phyloP scores from a whole-genome alignment of 768 basidiomycete genomes.

The Kwoniella heveanensis region DNA sequence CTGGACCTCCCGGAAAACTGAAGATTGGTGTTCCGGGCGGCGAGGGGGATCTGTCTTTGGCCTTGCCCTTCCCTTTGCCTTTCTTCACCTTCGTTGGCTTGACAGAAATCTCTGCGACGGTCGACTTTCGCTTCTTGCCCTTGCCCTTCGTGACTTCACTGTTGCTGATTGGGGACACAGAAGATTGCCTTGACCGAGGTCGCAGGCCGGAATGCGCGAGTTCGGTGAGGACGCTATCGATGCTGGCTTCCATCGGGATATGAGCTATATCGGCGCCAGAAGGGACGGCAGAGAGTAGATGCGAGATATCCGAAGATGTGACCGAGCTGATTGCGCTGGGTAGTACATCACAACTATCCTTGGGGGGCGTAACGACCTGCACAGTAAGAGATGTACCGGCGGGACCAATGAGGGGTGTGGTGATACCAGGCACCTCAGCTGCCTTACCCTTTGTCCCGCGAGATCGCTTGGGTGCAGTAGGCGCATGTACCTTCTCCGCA shows the following conservation, averaged over 20 bases:
- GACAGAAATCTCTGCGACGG: not conserved
- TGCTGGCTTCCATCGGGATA: slow-evolving; percentile 13
- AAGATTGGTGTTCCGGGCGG: slow-evolving; percentile 3
- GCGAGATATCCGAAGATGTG: not conserved
- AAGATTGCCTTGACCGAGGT: slow-evolving; percentile 1
- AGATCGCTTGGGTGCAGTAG: not conserved
- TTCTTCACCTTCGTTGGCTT: not conserved
- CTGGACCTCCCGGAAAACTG: slow-evolving; percentile 7
- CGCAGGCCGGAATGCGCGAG: slow-evolving; percentile 7
- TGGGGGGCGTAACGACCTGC: not conserved
- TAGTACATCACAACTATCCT: not conserved
- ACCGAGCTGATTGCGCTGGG: not conserved
- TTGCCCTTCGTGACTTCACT: no score
- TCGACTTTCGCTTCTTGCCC: slow-evolving; percentile 13
- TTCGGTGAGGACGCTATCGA: slow-evolving; percentile 13
- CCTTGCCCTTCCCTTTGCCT: not conserved
- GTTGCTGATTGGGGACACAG: not conserved
- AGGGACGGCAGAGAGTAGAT: not conserved
- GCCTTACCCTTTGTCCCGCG: not conserved
- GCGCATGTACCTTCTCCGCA: not conserved
- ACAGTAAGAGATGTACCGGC: not conserved
- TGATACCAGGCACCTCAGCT: not conserved
- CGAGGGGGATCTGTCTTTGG: not conserved
- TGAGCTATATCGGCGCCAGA: not conserved
- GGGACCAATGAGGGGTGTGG: not conserved